Percentiles rank a stretch among this genome's conserved stretches.
phyloP scores from a whole-genome alignment of 2,329 filamentous ascomycete species.

The Aspergillus latus region DNA sequence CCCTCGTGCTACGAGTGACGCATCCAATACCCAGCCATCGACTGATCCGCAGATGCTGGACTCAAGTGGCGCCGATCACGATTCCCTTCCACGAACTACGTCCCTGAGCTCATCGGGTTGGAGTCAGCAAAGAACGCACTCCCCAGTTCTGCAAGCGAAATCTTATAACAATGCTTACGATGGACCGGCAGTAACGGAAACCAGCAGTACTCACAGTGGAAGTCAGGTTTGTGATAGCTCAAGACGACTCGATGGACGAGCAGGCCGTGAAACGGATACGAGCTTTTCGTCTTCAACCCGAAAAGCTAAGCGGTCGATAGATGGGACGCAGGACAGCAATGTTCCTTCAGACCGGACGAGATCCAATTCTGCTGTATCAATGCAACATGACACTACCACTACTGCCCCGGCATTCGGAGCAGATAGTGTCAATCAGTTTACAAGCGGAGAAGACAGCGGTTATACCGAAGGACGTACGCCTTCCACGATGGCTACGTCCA shows the following conservation, averaged over 20 bases:
- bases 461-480: slow-evolving; percentile 32
- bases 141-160: slow-evolving; percentile 36
- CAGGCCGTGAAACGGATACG: slow-evolving; percentile 29
- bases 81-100: slow-evolving; percentile 30
- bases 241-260: slow-evolving; percentile 31
- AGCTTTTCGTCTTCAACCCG: slow-evolving; percentile 24
- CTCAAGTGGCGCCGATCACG: slow-evolving; percentile 30
- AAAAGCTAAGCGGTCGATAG: slow-evolving; percentile 28
- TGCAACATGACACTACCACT: slow-evolving; percentile 29
- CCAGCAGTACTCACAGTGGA: slow-evolving; percentile 21
- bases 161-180: slow-evolving; percentile 31
- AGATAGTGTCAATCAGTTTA: slow-evolving; percentile 32
- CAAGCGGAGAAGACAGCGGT: slow-evolving; percentile 26
- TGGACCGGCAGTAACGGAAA: slow-evolving; percentile 21
- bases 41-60: slow-evolving; percentile 33
- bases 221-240: slow-evolving; percentile 26
- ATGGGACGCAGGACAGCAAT: slow-evolving; percentile 24
- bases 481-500: slow-evolving; percentile 28
- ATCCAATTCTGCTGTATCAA: slow-evolving; percentile 33
- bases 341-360: slow-evolving; percentile 36
- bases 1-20: slow-evolving; percentile 30
- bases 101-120: slow-evolving; percentile 34
- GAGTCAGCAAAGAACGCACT: slow-evolving; percentile 31
- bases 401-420: slow-evolving; percentile 27
- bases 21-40: slow-evolving; percentile 33